Evolutionary conservation across 129 eudicot species (phyloP).

Genomic region (Calendula officinalis): DNA sequence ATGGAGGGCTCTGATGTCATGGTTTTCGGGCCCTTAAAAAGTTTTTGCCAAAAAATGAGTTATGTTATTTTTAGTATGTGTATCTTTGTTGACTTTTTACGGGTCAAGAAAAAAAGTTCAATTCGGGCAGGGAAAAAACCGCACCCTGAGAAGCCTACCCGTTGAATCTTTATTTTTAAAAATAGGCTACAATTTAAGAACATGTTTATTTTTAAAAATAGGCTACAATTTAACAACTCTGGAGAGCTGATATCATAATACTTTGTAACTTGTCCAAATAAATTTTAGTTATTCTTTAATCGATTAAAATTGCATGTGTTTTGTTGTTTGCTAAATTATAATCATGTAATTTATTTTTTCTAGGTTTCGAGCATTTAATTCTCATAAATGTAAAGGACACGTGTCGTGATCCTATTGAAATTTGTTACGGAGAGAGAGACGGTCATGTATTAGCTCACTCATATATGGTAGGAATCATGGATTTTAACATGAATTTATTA

Average conservation of each 20-base stretch:
- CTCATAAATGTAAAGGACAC: too few relatives aligned
- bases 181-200: background rate
- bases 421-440: too few relatives aligned
- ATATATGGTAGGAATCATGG: too few relatives aligned
- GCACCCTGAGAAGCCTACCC: background rate
- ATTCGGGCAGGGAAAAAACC: background rate
- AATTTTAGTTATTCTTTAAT: constrained; percentile 30
- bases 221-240: background rate
- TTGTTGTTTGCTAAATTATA: too few relatives aligned
- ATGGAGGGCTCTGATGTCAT: background rate
- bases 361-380: too few relatives aligned
- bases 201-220: too few relatives aligned
- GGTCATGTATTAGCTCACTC: too few relatives aligned
- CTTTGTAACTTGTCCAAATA: constrained; percentile 4
- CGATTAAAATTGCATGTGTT: constrained; percentile 17
- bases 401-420: too few relatives aligned
- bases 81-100: background rate
- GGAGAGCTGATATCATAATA: background rate
- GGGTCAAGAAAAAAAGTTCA: constrained; percentile 5
- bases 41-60: constrained; percentile 17
- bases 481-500: too few relatives aligned
- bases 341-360: too few relatives aligned
- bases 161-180: background rate
- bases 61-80: constrained; percentile 2
- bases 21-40: constrained; percentile 2